A percentile compares a stretch with the other conserved stretches of the same genome.
phyloP scores from a whole-genome alignment of 345 rosid genomes.

The Lenwebbia sp. region DNA sequence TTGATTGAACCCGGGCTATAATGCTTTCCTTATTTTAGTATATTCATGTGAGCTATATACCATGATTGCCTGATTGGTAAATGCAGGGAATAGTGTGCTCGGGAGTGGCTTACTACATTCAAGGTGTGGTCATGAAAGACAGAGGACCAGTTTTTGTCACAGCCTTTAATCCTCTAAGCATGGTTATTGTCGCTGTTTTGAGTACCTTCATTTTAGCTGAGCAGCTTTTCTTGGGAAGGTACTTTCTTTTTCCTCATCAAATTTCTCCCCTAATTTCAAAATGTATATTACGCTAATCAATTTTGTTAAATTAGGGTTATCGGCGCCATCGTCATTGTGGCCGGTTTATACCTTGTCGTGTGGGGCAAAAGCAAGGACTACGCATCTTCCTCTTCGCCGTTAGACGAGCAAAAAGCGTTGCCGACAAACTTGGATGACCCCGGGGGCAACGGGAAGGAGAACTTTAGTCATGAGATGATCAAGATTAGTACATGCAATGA shows the following conservation, averaged over 20 bases:
- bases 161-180: conserved; percentile 69
- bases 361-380: conserved; percentile 88
- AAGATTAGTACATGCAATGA: neutral
- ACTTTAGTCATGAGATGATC: conserved; percentile 15
- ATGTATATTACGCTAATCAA: neutral
- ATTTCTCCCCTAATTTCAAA: neutral
- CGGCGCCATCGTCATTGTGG: conserved; percentile 68
- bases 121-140: conserved; percentile 67
- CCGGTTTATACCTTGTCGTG: conserved; percentile 65
- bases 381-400: neutral
- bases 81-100: conserved; percentile 79
- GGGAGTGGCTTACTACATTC: conserved; percentile 64
- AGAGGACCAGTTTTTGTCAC: conserved; percentile 90
- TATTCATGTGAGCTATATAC: neutral
- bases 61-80: neutral
- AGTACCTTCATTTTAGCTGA: conserved; percentile 69
- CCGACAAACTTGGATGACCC: conserved; percentile 4
- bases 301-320: conserved; percentile 39
- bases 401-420: conserved; percentile 9
- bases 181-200: conserved; percentile 74
- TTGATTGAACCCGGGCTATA: neutral
- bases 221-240: conserved; percentile 84
- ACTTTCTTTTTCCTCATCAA: neutral
- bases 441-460: conserved; percentile 2
- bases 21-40: neutral